Conservation (phyloP, 495 filamentous ascomycete genomes). For the Parachaetomium inaequale region DNA sequence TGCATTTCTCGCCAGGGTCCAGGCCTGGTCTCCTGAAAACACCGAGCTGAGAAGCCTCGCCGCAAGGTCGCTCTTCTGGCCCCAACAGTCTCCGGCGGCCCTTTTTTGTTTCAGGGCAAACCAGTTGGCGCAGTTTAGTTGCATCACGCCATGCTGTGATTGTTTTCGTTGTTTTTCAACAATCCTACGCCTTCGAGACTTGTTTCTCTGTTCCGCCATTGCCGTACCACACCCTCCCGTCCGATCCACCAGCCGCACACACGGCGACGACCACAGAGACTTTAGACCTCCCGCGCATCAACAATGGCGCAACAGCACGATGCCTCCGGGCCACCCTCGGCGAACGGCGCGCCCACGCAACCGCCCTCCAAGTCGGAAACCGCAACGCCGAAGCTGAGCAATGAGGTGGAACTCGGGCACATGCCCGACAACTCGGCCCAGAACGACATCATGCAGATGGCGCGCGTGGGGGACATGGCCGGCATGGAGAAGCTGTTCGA, state of each 20-base stretch:
- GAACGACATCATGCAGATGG: conserved; percentile 93
- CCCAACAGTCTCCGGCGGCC: neutral
- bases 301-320: conserved; percentile 30
- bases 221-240: neutral
- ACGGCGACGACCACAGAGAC: neutral
- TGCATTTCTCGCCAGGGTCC: neutral
- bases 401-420: conserved; percentile 65
- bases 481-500: conserved; percentile 88
- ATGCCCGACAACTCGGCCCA: conserved; percentile 54
- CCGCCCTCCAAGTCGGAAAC: conserved; percentile 56
- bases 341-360: conserved; percentile 39
- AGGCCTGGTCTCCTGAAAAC: neutral
- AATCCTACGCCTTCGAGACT: neutral
- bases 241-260: neutral
- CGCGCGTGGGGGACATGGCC: conserved; percentile 77
- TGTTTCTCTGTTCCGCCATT: neutral
- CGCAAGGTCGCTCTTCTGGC: conserved; percentile 3
- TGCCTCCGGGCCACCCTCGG: conserved; percentile 20
- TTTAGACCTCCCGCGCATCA: neutral
- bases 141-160: neutral
- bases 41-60: neutral
- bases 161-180: neutral
- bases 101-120: neutral
- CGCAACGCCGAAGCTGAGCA: conserved; percentile 58
- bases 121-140: neutral